Evolutionary conservation across 495 filamentous ascomycete genomes (phyloP).

Genomic region (Hypoxylon intermedium): DNA sequence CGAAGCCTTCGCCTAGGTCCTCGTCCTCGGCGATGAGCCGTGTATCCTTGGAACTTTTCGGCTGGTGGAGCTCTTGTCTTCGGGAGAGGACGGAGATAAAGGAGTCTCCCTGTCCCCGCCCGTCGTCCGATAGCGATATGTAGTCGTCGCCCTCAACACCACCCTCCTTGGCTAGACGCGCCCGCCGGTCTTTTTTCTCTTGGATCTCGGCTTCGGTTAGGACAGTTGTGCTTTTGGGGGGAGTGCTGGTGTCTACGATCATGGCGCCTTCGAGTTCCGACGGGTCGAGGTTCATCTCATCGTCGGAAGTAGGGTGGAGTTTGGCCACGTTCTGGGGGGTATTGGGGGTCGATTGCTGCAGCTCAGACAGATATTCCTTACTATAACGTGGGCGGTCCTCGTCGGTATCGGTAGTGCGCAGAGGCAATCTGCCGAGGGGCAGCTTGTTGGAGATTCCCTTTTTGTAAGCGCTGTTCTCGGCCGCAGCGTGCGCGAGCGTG

Average conservation of each 20-base stretch:
- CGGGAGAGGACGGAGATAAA: slow-evolving; percentile 55
- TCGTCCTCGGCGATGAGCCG: slow-evolving; percentile 88
- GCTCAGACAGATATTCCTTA: slow-evolving; percentile 82
- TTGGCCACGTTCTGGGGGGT: slow-evolving; percentile 67
- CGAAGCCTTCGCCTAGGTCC: slow-evolving; percentile 93
- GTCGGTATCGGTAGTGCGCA: slow-evolving; percentile 65
- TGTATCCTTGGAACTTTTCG: slow-evolving; percentile 56
- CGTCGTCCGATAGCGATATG: slow-evolving; percentile 73
- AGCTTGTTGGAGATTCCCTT: slow-evolving; percentile 51
- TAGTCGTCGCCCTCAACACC: slow-evolving; percentile 64
- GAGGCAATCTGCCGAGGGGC: slow-evolving; percentile 58
- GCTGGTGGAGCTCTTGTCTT: slow-evolving; percentile 40
- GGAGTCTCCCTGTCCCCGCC: slow-evolving; percentile 51
- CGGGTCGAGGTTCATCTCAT: slow-evolving; percentile 60
- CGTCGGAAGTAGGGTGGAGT: slow-evolving; percentile 43
- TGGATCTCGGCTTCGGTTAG: slow-evolving; percentile 87
- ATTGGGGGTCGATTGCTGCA: slow-evolving; percentile 81
- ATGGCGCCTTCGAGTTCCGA: slow-evolving; percentile 64
- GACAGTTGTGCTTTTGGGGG: slow-evolving; percentile 55
- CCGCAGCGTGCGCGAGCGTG: slow-evolving; percentile 67
- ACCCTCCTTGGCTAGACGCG: slow-evolving; percentile 69
- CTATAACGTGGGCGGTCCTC: slow-evolving; percentile 81
- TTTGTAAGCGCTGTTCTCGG: slow-evolving; percentile 74
- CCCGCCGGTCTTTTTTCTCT: slow-evolving; percentile 89
- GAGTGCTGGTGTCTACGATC: slow-evolving; percentile 62